phyloP scores from a whole-genome alignment of 345 rosid genomes.

The Cochlearia excelsa region DNA sequence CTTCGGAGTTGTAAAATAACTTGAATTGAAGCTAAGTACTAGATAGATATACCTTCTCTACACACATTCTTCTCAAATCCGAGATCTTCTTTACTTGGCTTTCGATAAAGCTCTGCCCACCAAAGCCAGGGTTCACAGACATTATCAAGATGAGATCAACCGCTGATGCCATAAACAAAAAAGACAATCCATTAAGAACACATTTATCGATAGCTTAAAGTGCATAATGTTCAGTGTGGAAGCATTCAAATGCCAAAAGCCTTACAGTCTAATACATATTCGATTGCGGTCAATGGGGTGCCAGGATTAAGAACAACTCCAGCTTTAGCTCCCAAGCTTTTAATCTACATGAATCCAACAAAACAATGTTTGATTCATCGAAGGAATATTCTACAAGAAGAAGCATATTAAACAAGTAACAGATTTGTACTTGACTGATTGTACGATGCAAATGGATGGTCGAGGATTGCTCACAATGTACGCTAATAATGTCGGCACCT shows the following conservation, averaged over 20 bases:
- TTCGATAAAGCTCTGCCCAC: conserved; percentile 95
- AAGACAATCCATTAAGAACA: conserved; percentile 6
- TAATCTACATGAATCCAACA: conserved; percentile 48
- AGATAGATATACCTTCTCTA: conserved; percentile 57
- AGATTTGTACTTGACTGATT: conserved; percentile 50
- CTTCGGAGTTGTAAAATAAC: background rate
- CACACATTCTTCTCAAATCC: conserved; percentile 77
- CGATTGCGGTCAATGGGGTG: conserved; percentile 71
- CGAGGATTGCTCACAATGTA: conserved; percentile 83
- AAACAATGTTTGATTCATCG: background rate
- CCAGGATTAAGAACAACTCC: conserved; percentile 94
- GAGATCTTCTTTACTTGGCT: conserved; percentile 90
- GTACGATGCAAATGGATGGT: conserved; percentile 97
- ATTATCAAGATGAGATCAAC: conserved; percentile 88
- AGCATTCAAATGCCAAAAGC: no score
- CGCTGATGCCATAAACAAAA: conserved; percentile 42
- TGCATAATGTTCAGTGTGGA: conserved; percentile 12
- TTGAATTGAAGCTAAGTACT: background rate
- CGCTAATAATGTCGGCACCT: conserved; percentile 92
- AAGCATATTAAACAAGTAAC: conserved; percentile 13
- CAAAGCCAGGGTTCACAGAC: conserved; percentile 98
- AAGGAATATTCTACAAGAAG: conserved; percentile 1
- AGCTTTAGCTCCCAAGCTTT: conserved; percentile 83
- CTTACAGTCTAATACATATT: conserved; percentile 84
- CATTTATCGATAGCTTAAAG: conserved; percentile 6